phyloP scores from a whole-genome alignment of 306 rosid genomes.

The Acacia confusa region DNA sequence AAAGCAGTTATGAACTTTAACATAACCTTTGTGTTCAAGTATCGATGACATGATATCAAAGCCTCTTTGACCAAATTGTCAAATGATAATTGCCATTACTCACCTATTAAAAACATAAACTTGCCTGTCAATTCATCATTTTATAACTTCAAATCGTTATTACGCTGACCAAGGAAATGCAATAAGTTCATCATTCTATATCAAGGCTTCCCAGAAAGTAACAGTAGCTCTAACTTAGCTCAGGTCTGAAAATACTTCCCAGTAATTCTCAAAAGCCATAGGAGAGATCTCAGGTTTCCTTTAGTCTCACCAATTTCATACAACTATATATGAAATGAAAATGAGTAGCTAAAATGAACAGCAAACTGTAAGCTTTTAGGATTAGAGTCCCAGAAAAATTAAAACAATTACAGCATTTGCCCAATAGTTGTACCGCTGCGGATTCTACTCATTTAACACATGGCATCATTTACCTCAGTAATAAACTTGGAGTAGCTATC shows the following conservation, averaged over 20 bases:
- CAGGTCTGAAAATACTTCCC: not conserved
- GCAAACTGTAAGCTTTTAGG: conserved; percentile 12
- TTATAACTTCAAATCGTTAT: not conserved
- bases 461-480: conserved; percentile 55
- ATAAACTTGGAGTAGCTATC: conserved; percentile 93
- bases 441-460: not conserved
- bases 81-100: not conserved
- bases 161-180: not conserved
- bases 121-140: not conserved
- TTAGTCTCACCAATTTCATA: conserved; percentile 7
- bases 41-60: not conserved
- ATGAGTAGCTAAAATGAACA: not conserved
- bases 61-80: not conserved
- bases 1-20: not conserved
- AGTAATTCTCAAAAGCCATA: conserved; percentile 12
- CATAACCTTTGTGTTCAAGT: not conserved
- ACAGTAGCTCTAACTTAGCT: not conserved
- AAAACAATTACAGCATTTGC: conserved; percentile 37
- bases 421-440: not conserved
- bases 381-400: not conserved
- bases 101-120: not conserved
- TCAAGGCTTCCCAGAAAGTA: not conserved
- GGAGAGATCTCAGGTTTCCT: conserved; percentile 8
- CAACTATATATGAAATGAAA: conserved; percentile 15
- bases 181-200: not conserved